Conservation (phyloP, 139 green algal species). For the Picochlorum costavermella region DNA sequence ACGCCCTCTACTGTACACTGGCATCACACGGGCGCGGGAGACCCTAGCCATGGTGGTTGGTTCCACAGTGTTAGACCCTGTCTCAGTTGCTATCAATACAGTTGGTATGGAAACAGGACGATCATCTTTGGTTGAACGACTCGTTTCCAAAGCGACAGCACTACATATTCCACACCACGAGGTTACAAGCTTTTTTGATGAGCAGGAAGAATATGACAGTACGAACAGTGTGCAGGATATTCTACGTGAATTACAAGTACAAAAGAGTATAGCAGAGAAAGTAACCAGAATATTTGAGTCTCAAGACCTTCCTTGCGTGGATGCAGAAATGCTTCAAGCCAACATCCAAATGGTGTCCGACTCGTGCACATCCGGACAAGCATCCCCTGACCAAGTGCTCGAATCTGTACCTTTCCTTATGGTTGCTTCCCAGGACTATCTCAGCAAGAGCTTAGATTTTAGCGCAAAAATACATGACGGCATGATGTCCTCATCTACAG, state of each 20-base stretch:
- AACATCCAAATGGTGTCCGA: not conserved
- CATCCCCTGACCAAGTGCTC: not conserved
- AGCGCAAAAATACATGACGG: not conserved
- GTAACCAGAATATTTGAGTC: too few relatives aligned
- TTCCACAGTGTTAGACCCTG: slow-evolving; percentile 6
- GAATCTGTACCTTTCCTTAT: not conserved
- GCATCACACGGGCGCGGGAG: slow-evolving; percentile 41
- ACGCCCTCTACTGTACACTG: slow-evolving; percentile 73
- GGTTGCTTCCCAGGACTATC: not conserved
- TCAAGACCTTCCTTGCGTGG: too few relatives aligned
- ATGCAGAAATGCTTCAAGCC: not conserved
- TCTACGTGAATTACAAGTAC: too few relatives aligned
- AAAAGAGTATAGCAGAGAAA: too few relatives aligned
- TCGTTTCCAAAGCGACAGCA: not conserved
- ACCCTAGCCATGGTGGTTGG: slow-evolving; percentile 43
- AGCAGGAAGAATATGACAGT: not conserved
- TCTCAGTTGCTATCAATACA: slow-evolving; percentile 23
- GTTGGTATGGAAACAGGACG: slow-evolving; percentile 13
- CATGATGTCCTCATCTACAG: not conserved
- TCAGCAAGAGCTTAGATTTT: not conserved
- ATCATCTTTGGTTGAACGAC: slow-evolving; percentile 21
- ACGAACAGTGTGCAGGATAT: not conserved
- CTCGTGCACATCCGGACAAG: not conserved
- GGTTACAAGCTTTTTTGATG: slow-evolving; percentile 6
- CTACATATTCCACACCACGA: not conserved